Percentiles rank a stretch among this genome's conserved stretches.
These are phyloP conservation scores for Dioscorea dumetorum DNA, from an alignment of 106 monocot genomes.

Conservation along the genomic window DNA sequence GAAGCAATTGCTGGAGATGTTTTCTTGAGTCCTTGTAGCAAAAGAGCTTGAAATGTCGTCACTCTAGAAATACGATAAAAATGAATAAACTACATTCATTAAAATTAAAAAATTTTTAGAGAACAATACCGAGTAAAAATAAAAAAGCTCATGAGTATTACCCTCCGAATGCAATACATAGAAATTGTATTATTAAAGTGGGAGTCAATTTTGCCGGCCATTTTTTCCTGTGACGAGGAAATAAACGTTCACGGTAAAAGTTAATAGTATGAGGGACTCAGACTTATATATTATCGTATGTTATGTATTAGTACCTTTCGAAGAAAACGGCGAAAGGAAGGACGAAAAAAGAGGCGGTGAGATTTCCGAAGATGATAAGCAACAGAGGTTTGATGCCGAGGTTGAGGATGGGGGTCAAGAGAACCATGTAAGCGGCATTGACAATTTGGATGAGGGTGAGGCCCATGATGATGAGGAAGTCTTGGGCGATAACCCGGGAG, in stretches of 20 bases:
- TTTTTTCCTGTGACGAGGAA: slow-evolving; percentile 27
- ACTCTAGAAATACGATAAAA: slow-evolving; percentile 25
- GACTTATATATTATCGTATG: not conserved
- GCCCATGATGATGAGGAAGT: slow-evolving; percentile 31
- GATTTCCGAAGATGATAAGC: slow-evolving; percentile 36
- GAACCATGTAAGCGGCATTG: slow-evolving; percentile 37
- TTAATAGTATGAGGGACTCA: not conserved
- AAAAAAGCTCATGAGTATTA: not conserved
- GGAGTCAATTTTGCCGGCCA: slow-evolving; percentile 44
- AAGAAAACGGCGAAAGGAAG: slow-evolving; percentile 47
- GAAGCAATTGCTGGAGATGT: slow-evolving; percentile 61
- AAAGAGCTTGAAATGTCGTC: slow-evolving; percentile 46
- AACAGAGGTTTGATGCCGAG: slow-evolving; percentile 49
- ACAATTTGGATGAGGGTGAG: slow-evolving; percentile 37
- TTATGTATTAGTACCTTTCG: slow-evolving; percentile 25
- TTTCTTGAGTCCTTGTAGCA: slow-evolving; percentile 45
- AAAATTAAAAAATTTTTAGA: not conserved
- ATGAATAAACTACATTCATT: not conserved
- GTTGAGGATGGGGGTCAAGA: slow-evolving; percentile 32
- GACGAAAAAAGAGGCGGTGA: slow-evolving; percentile 33
- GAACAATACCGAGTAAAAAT: not conserved
- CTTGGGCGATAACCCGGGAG: slow-evolving; percentile 7
- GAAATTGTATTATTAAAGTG: slow-evolving; percentile 31
- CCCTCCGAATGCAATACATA: slow-evolving; percentile 51
- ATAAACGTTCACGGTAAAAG: not conserved